A percentile compares a stretch with the other conserved stretches of the same genome.
Evolutionary conservation across 2,329 filamentous ascomycete species (phyloP).

Genomic region (Fusarium globosum): DNA sequence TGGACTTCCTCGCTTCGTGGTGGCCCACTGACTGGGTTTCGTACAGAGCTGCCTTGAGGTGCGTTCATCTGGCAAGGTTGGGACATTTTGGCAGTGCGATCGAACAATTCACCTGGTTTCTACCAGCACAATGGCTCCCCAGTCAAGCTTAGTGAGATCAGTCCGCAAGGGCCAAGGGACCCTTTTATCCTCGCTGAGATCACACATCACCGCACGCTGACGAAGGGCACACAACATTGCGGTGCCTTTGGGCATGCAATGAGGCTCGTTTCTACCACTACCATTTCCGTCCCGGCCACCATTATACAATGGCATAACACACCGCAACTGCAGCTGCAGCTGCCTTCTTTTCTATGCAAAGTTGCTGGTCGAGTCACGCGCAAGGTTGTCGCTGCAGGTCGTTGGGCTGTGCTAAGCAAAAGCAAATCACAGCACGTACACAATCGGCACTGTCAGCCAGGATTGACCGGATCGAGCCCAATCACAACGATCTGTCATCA

Average conservation of each 20-base stretch:
- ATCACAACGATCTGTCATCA: not conserved
- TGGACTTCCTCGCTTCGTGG: not conserved
- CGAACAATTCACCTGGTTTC: not conserved
- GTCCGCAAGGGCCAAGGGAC: not conserved
- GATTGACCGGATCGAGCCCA: not conserved
- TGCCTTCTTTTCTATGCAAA: not conserved
- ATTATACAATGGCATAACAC: not conserved
- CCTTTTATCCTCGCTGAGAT: conserved; percentile 15
- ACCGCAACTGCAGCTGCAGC: conserved; percentile 14
- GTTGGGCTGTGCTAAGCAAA: conserved; percentile 8
- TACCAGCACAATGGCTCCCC: not conserved
- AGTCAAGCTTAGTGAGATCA: not conserved
- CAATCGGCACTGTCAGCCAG: not conserved
- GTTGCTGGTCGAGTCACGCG: not conserved
- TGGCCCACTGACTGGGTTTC: not conserved
- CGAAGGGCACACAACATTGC: not conserved
- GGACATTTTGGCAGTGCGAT: not conserved
- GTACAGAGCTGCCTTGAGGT: not conserved
- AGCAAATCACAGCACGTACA: conserved; percentile 17
- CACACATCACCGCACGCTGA: not conserved
- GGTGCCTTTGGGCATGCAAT: not conserved
- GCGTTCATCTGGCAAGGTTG: not conserved
- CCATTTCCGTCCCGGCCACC: not conserved
- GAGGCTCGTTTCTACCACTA: conserved; percentile 13
- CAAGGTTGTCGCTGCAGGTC: not conserved